Base-by-base conservation (phyloP, 371 early-diverging fungal species). In the Apophysomyces variabilis region DNA sequence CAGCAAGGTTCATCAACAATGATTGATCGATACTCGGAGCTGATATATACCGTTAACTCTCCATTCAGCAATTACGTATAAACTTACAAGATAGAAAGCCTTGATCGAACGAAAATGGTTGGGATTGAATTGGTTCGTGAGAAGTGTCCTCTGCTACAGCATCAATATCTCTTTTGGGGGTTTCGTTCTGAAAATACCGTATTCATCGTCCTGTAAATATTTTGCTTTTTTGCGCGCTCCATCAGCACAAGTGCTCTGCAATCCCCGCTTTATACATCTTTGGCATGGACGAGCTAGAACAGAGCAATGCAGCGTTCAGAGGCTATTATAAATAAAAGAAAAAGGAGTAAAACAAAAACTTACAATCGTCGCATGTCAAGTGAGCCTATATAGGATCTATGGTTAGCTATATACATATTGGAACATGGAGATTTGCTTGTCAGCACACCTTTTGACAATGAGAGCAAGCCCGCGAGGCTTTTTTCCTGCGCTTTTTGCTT, bases 181-280 rank as follows among this genome's bases (percentile, higher is more conserved):
- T 9, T 26, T 21, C 21, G 4, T 59, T 60, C 60, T 64, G 14
- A 47, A 41, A 14, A 6, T 66, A 66, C 69, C 71, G 56, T 57
- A 75, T 58, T 74, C 69, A 60, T 73, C 73, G 5, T 88, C 89
- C 46, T 83, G 79, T 61, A 95, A 77, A 64, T 95, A 95, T 76
- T 95, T 95, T 32, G 95, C 93, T 73, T 85, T 88, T 66, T 93
- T 93, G 50, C 95, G 82, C 32, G 79, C 72, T 8, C 93, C 95
- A 67, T 93, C 93, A 1, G 82, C 75, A 67, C 94, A 94, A 5
- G 88, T 82, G 38, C 66, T 80, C 8, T 80, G 87, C 38, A 91
- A 68, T 13, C 89, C 90, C 43, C 89, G 76, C 72, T 90, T 91
- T 13, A 90, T 80, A 71, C 95, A 94, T 1, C 93, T 85, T 38